Percentiles rank a stretch among this genome's conserved stretches.
Evolutionary conservation across 1,139 yeast species (phyloP).

Genomic region (Yamadazyma songkhlaensis): DNA sequence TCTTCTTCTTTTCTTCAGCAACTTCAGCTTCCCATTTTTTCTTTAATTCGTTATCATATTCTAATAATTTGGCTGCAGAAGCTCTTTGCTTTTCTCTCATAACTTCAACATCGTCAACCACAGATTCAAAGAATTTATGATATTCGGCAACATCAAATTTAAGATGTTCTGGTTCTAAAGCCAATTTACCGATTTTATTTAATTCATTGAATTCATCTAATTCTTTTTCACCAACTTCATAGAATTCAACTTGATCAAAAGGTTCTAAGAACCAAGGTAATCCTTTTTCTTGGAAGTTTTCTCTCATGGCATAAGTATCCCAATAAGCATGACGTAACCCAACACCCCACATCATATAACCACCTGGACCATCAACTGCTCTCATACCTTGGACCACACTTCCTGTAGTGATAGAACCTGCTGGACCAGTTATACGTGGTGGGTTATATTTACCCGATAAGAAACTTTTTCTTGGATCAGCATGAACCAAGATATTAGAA

Average conservation of each 20-base stretch:
- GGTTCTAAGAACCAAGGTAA: constrained; percentile 81
- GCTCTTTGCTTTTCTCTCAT: constrained; percentile 1
- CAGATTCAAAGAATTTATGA: constrained; percentile 2
- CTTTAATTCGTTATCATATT: constrained; percentile 4
- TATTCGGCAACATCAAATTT: constrained; percentile 5
- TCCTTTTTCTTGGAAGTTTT: constrained; percentile 23
- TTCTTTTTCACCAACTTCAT: constrained; percentile 55
- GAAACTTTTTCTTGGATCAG: constrained; percentile 8
- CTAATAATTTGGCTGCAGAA: constrained; percentile 3
- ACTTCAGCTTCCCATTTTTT: constrained; percentile 7
- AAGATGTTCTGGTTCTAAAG: constrained; percentile 1
- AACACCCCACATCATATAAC: constrained; percentile 9
- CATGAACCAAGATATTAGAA: constrained; percentile 7
- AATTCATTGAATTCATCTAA: constrained; percentile 63
- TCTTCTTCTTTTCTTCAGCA: constrained; percentile 1
- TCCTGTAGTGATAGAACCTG: constrained; percentile 9
- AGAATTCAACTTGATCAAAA: constrained; percentile 68
- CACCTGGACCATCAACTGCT: constrained; percentile 10
- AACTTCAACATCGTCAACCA: neutral
- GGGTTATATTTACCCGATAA: constrained; percentile 8
- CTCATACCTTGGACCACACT: constrained; percentile 10
- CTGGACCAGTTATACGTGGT: constrained; percentile 7
- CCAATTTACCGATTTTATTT: constrained; percentile 18
- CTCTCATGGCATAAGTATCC: constrained; percentile 8
- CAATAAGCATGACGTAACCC: constrained; percentile 8